Percentiles rank a stretch among this genome's conserved stretches.
These are phyloP conservation scores for Inga oerstediana DNA, from an alignment of 306 rosid genomes.

Conservation along the genomic window DNA sequence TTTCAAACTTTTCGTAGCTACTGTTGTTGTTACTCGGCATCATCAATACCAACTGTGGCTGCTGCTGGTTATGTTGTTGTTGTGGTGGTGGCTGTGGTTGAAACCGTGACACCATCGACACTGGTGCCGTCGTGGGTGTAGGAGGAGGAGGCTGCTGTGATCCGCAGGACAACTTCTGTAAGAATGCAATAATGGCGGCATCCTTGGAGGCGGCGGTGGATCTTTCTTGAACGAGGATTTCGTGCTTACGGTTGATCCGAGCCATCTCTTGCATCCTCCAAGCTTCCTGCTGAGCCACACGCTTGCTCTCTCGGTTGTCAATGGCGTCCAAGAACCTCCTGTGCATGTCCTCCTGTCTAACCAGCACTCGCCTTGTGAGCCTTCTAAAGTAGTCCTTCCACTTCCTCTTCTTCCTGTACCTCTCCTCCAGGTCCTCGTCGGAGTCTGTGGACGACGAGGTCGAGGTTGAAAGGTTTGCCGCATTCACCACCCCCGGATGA, in stretches of 20 bases:
- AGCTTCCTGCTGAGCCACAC: constrained; percentile 62
- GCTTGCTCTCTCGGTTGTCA: constrained; percentile 60
- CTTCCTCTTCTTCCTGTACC: constrained; percentile 63
- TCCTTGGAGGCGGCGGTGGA: constrained; percentile 71
- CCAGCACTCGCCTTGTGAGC: constrained; percentile 61
- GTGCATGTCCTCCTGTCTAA: constrained; percentile 85
- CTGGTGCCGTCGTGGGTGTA: neutral
- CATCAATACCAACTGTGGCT: neutral
- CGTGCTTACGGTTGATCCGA: constrained; percentile 61
- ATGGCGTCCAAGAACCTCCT: constrained; percentile 69
- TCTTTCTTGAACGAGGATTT: constrained; percentile 71
- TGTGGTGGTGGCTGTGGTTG: neutral
- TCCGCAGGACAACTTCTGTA: constrained; percentile 53
- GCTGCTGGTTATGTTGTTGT: neutral
- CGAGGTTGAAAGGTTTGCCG: constrained; percentile 45
- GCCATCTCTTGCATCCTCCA: constrained; percentile 76
- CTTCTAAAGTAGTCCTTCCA: constrained; percentile 78
- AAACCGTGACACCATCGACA: neutral
- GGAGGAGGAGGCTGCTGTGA: constrained; percentile 2
- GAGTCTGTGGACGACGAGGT: constrained; percentile 81
- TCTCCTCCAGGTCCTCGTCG: constrained; percentile 62
- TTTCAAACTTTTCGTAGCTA: constrained; percentile 11
- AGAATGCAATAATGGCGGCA: constrained; percentile 64
- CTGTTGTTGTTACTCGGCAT: neutral
- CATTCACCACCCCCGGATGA: constrained; percentile 46